These are phyloP conservation scores for Nasturtium officinale DNA, from an alignment of 345 rosid genomes.

Conservation along the genomic window DNA sequence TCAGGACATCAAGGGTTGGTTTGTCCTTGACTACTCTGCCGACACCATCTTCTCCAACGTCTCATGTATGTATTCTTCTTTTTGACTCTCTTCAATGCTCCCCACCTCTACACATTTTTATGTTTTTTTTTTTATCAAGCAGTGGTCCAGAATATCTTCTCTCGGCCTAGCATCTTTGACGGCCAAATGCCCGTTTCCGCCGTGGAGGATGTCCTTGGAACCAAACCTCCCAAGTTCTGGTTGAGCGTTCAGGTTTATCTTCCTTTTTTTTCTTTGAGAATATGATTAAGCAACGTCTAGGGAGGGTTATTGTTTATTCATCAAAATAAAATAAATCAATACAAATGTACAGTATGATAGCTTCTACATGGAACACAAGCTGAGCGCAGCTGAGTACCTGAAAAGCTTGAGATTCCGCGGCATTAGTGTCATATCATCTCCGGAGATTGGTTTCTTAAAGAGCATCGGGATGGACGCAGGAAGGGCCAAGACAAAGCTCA, in stretches of 20 bases:
- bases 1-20: constrained; percentile 61
- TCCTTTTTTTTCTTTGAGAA: neutral
- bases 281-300: constrained; percentile 1
- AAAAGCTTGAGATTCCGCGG: constrained; percentile 33
- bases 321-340: constrained; percentile 30
- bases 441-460: constrained; percentile 83
- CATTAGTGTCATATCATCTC: constrained; percentile 59
- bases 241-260: constrained; percentile 68
- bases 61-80: constrained; percentile 45
- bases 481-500: constrained; percentile 52
- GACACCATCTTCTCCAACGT: constrained; percentile 50
- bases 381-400: constrained; percentile 47
- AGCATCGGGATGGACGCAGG: constrained; percentile 49
- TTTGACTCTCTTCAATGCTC: constrained; percentile 1
- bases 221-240: constrained; percentile 62
- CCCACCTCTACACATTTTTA: constrained; percentile 4
- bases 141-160: constrained; percentile 63
- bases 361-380: constrained; percentile 69
- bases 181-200: constrained; percentile 44
- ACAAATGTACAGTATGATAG: constrained; percentile 64
- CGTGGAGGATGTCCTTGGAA: constrained; percentile 54
- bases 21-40: constrained; percentile 53
- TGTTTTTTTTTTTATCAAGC: constrained; percentile 21
- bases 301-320: constrained; percentile 39
- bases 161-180: constrained; percentile 62